phyloP scores from a whole-genome alignment of 148 eudicot species.

The Camellia japonica region DNA sequence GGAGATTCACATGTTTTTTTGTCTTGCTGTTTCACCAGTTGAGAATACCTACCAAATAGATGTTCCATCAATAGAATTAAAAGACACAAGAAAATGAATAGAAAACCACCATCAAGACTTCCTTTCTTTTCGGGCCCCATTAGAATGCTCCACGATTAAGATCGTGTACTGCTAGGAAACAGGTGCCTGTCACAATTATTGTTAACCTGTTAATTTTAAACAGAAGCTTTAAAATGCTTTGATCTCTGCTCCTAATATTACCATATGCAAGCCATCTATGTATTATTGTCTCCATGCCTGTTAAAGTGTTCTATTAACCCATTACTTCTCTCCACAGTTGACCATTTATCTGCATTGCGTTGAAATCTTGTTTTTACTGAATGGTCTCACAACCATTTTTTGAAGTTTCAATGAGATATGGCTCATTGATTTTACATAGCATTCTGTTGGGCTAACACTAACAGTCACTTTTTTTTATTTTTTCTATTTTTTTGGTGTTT shows the following conservation, averaged over 20 bases:
- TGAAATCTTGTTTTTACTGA: neutral
- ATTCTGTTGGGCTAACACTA: neutral
- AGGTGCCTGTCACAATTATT: neutral
- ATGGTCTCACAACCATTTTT: neutral
- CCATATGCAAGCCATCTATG: neutral
- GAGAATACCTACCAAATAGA: neutral
- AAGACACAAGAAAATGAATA: neutral
- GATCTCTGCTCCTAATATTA: neutral
- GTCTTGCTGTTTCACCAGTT: neutral
- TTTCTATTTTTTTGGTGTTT: neutral
- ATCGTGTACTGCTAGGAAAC: neutral
- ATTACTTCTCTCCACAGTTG: no score
- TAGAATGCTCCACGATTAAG: neutral
- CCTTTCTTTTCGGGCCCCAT: neutral
- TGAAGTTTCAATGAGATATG: neutral
- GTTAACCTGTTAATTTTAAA: neutral
- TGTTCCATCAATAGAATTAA: neutral
- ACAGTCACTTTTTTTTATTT: neutral
- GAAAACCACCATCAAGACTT: neutral
- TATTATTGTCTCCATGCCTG: neutral
- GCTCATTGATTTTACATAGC: neutral
- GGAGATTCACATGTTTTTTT: neutral
- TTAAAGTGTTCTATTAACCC: neutral
- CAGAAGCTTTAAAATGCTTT: neutral
- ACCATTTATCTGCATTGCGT: neutral